A percentile compares a stretch with the other conserved stretches of the same genome.
phyloP scores from a whole-genome alignment of 2,329 filamentous ascomycete species.

The Verticillium longisporum region DNA sequence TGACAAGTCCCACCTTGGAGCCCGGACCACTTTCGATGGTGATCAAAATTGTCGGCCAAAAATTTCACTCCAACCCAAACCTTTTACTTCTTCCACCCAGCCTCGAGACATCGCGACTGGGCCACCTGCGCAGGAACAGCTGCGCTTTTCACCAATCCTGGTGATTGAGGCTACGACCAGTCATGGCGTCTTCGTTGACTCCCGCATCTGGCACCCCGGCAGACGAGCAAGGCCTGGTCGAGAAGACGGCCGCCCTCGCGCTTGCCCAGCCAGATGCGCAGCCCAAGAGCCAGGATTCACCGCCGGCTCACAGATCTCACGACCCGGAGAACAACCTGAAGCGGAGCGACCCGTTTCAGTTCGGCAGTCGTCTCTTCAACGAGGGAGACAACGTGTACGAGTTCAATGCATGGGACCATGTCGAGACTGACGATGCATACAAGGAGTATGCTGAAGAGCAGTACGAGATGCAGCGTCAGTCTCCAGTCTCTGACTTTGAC shows the following conservation, averaged over 20 bases:
- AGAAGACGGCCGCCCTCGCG: conserved; percentile 16
- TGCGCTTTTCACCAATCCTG: neutral
- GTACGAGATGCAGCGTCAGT: conserved; percentile 74
- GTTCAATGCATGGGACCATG: conserved; percentile 99
- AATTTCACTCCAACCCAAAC: neutral
- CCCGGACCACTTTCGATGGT: neutral
- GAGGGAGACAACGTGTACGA: conserved; percentile 87
- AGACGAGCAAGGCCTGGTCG: conserved; percentile 13
- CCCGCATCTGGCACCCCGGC: neutral
- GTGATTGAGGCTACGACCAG: neutral
- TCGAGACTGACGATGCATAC: conserved; percentile 85
- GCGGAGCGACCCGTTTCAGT: conserved; percentile 87
- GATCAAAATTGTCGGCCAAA: neutral
- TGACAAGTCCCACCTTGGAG: neutral
- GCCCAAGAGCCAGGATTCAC: conserved; percentile 4
- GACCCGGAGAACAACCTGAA: conserved; percentile 71
- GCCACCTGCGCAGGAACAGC: neutral
- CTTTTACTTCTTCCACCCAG: neutral
- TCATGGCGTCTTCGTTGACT: conserved; percentile 6
- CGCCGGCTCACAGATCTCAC: conserved; percentile 62
- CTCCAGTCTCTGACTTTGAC: conserved; percentile 90
- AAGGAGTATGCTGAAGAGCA: conserved; percentile 79
- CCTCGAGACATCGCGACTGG: neutral
- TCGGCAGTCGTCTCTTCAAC: conserved; percentile 80
- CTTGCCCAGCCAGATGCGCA: conserved; percentile 10